Evolutionary conservation across 495 filamentous ascomycete genomes (phyloP), one percentile per base, ranked within the genome.

Genomic region (Penicillium paxilli): DNA sequence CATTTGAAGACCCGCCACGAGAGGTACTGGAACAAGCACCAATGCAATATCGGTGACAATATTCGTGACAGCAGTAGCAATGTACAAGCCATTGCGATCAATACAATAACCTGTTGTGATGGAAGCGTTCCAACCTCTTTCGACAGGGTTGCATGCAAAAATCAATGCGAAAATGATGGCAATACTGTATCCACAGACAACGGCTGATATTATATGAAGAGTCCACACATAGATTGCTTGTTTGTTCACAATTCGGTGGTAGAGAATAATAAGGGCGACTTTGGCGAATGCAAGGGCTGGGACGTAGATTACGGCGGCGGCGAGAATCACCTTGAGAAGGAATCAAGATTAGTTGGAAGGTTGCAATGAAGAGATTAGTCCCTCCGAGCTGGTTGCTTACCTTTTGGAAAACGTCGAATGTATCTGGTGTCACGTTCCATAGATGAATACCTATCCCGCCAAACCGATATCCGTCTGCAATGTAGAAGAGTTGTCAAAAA

Each of bases 131-230:
- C 75, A 78, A 44, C 57, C 60, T 44, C 59, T 66, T 14, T 53
- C 51, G 30, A 78, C 22, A 5, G 73, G 73, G 40, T 51, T 57
- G 60, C 75, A 78, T 24, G 68, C 71, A 28, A 78, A 73, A 20
- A 78, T 65, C 20, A 71, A 54, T 1, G 69, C 60, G 9, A 73
- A 51, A 9, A 53, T 44, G 3, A 73, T 48, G 9, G 59, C 66
- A 33, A 69, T 41, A 26, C 60, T 71, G 44, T 70, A 73, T 12
- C 62, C 61, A 9, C 37, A 41, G n/a, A 73, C 54, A 33, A 73
- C 32, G 5, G 35, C 42, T 2, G 56, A 48, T 6, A 65, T 54
- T 2, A 52, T 16, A 24, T 61, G 51, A 11, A 68, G 62, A 9
- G 32, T 22, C 52, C 58, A 64, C 9, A 35, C 47, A 30, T 61